These are phyloP conservation scores for Capsella rubella DNA, from an alignment of 441 rosid species.

Conservation along the genomic window DNA sequence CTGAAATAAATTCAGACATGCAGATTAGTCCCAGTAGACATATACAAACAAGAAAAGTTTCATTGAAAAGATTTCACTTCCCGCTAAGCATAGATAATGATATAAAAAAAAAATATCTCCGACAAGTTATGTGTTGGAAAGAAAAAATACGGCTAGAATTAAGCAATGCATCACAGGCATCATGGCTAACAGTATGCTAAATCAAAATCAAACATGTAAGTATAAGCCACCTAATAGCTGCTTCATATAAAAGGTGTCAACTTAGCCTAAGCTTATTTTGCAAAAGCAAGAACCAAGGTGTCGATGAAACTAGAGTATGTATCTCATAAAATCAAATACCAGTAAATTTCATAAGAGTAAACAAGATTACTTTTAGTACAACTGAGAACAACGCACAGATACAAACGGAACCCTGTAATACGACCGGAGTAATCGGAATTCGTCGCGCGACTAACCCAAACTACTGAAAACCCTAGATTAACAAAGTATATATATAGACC, in stretches of 20 bases:
- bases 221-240: background rate
- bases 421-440: background rate
- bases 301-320: background rate
- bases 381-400: background rate
- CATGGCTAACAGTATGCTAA: background rate
- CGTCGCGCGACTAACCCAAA: background rate
- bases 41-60: background rate
- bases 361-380: background rate
- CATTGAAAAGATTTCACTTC: background rate
- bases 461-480: conserved; percentile 15
- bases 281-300: background rate
- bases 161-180: background rate
- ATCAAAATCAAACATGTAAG: background rate
- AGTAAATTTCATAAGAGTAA: background rate
- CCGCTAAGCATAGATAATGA: background rate
- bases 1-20: background rate
- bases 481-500: background rate
- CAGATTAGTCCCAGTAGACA: background rate
- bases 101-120: background rate
- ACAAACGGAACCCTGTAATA: conserved; percentile 5
- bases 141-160: background rate
- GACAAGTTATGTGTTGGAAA: background rate
- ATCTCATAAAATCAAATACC: background rate
- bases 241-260: background rate
- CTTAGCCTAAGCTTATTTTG: background rate